phyloP scores from a whole-genome alignment of 2,329 filamentous ascomycete genomes.

The Lachnellula subtilissima region DNA sequence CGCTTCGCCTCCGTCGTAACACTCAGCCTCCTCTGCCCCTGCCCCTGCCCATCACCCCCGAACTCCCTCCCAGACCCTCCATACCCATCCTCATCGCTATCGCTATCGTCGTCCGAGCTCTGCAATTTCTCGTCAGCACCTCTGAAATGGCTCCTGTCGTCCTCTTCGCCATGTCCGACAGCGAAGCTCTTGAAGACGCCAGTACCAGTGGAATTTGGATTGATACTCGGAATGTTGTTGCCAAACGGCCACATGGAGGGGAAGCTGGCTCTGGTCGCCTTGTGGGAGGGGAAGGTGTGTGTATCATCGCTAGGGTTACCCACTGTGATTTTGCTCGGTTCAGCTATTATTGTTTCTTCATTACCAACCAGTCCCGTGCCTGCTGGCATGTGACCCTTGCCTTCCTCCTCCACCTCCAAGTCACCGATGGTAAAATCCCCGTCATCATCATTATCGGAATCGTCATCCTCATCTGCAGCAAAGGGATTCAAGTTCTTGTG shows the following conservation, averaged over 20 bases:
- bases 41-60: not conserved
- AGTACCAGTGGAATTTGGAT: no score
- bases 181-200: no score
- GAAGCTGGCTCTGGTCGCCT: conserved; percentile 15
- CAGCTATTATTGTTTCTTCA: conserved; percentile 8
- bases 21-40: conserved; percentile 12
- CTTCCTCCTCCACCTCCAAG: conserved; percentile 26
- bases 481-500: conserved; percentile 29
- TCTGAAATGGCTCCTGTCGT: no score
- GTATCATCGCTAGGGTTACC: conserved; percentile 17
- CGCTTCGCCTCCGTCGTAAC: conserved; percentile 31
- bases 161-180: no score
- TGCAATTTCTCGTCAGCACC: conserved; percentile 13
- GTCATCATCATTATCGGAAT: conserved; percentile 26
- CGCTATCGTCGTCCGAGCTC: conserved; percentile 13
- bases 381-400: conserved; percentile 17
- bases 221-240: not conserved
- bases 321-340: conserved; percentile 18
- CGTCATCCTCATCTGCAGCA: conserved; percentile 30
- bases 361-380: conserved; percentile 11
- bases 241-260: conserved; percentile 22
- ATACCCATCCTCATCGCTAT: conserved; percentile 17
- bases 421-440: conserved; percentile 28
- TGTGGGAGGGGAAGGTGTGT: conserved; percentile 11
- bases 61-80: conserved; percentile 4